A percentile compares a stretch with the other conserved stretches of the same genome.
These are phyloP conservation scores for Boletellus emodensis DNA, from an alignment of 768 basidiomycete genomes.

Conservation along the genomic window DNA sequence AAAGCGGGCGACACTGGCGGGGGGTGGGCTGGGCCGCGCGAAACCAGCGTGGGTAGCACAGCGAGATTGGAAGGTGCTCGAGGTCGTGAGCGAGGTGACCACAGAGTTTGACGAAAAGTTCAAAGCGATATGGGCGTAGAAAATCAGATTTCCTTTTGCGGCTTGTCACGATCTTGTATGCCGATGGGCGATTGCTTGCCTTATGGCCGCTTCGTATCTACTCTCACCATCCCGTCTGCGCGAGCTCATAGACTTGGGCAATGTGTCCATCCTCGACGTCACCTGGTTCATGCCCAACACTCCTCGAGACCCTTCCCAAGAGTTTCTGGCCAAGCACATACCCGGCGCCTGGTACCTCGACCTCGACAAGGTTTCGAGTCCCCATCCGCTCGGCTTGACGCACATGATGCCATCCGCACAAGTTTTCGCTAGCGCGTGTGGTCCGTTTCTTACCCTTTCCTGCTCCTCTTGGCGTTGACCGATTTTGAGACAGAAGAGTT, in stretches of 20 bases:
- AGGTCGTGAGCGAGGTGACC: constrained; percentile 41
- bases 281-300: constrained; percentile 95
- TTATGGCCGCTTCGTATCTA: constrained; percentile 44
- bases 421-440: constrained; percentile 74
- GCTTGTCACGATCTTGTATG: too few species aligned
- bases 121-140: constrained; percentile 57
- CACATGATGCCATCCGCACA: constrained; percentile 88
- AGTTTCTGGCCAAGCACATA: constrained; percentile 65
- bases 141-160: too few species aligned
- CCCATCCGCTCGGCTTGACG: constrained; percentile 74
- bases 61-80: constrained; percentile 54
- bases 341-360: constrained; percentile 73
- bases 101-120: constrained; percentile 57
- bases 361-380: constrained; percentile 72
- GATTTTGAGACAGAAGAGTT: constrained; percentile 47
- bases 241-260: constrained; percentile 33
- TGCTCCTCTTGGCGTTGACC: constrained; percentile 6
- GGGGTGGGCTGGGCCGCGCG: constrained; percentile 4
- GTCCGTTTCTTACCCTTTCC: constrained; percentile 42
- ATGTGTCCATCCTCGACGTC: constrained; percentile 56
- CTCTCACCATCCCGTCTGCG: constrained; percentile 49
- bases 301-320: constrained; percentile 61
- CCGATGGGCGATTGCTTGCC: too few species aligned
- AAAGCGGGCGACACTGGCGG: background rate
- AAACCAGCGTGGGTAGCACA: constrained; percentile 39